Base-by-base conservation (phyloP, 768 basidiomycete species). In the Cystofilobasidium macerans region DNA sequence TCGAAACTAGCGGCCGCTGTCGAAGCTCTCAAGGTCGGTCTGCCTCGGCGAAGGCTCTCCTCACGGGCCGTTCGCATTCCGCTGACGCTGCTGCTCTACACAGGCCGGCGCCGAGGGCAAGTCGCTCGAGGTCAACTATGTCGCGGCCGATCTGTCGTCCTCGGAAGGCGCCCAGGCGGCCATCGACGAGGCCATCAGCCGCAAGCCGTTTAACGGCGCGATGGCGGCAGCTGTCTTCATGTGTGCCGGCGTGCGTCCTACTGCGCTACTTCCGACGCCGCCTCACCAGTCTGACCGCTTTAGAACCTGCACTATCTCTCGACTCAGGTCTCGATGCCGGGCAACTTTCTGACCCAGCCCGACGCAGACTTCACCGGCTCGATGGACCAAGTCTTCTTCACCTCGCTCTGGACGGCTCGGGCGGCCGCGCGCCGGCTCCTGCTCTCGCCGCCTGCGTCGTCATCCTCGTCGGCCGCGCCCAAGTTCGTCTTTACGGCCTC, bases 401-500 rank as follows among this genome's bases (percentile, higher is more conserved):
- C 83, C 5, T 79, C 82, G 38, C 80, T 83, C 0, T 83, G 78
- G 73, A 18, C 24, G 24, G 20, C 26, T 4, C 63, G 24, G 8
- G 36, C 51, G 13, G 33, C 51, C 62, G 7, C 33, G 35, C 45
- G 40, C 5, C 54, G 47, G n/a, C 20, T 40, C 51, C 33, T 36
- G 24, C 61, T 56, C 35, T 35, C 43, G 24, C 56, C 60, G 43
- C 40, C 20, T 30, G 80, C 71, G 86, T 87, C 80, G 82, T 82
- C 24, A 78, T 79, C 59, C 76, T 81, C n/a, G 78, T 79, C 38
- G 75, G 77, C 26, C 80, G 82, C 67, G 3, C 54, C 86, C 26
- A 89, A 86, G 73, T 84, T 91, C 43, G 79, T 88, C 22, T 82
- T 94, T 45, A 82, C 88, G 30, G 84, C 84, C 0, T 89, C 87